These are phyloP conservation scores for Fusarium buxicola DNA, from an alignment of 2,329 filamentous ascomycete genomes.

Conservation along the genomic window DNA sequence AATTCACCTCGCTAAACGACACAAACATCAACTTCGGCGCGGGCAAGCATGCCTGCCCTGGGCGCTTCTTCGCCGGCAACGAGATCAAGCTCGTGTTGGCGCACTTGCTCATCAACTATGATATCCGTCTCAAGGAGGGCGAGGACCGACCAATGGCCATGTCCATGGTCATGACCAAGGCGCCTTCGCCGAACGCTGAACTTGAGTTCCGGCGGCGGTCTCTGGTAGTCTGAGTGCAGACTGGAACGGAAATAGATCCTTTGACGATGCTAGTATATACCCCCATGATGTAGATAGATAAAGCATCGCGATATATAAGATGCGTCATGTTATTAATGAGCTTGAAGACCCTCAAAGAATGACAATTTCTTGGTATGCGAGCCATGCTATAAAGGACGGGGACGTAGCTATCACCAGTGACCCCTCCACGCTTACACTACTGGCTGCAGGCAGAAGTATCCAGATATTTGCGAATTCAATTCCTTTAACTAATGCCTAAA, in stretches of 20 bases:
- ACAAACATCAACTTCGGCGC: constrained; percentile 61
- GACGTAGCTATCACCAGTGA: background rate
- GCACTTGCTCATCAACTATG: constrained; percentile 57
- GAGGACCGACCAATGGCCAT: constrained; percentile 54
- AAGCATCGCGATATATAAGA: constrained; percentile 4
- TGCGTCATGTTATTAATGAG: background rate
- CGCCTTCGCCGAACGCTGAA: constrained; percentile 54
- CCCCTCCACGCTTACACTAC: background rate
- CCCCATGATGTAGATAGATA: constrained; percentile 27
- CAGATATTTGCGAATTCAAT: constrained; percentile 34
- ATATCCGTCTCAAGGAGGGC: constrained; percentile 55
- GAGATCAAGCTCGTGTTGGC: constrained; percentile 60
- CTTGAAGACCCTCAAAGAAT: background rate
- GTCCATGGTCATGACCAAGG: constrained; percentile 56
- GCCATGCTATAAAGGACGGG: background rate
- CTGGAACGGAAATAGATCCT: constrained; percentile 2
- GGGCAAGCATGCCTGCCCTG: constrained; percentile 61
- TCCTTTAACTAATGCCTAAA: constrained; percentile 38
- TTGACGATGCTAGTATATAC: constrained; percentile 32
- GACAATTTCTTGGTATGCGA: background rate
- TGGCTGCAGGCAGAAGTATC: background rate
- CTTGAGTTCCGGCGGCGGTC: constrained; percentile 55
- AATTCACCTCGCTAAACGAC: constrained; percentile 57
- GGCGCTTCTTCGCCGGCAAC: constrained; percentile 60
- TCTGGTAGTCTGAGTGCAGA: constrained; percentile 29